Percentiles rank a stretch among this genome's conserved stretches.
Evolutionary conservation across 257 asterid species (phyloP).

Genomic region (Primulina eburnea): DNA sequence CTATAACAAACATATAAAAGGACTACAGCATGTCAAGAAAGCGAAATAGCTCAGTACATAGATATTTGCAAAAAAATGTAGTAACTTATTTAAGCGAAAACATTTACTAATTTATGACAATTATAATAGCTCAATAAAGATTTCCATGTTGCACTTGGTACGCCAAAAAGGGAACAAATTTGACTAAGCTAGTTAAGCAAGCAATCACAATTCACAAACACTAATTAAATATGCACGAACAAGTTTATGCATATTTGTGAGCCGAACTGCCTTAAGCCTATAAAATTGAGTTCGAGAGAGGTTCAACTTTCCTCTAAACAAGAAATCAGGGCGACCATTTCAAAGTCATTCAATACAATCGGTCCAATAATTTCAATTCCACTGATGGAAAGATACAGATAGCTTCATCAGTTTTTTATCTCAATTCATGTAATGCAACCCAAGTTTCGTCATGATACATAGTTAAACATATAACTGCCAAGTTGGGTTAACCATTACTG

Average conservation of each 20-base stretch:
- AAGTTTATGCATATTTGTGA: background rate
- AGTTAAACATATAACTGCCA: background rate
- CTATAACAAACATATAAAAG: conserved; percentile 13
- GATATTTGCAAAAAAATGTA: conserved; percentile 3
- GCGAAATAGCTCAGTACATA: conserved; percentile 9
- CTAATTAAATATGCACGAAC: background rate
- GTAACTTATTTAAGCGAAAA: background rate
- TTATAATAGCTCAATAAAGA: conserved; percentile 14
- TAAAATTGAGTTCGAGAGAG: background rate
- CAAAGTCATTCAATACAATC: background rate
- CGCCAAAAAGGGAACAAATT: background rate
- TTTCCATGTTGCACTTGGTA: conserved; percentile 12
- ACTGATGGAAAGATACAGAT: background rate
- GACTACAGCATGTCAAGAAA: conserved; percentile 6
- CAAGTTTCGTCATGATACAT: background rate
- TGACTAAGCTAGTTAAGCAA: background rate
- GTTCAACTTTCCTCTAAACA: background rate
- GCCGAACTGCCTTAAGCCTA: background rate
- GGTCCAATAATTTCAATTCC: background rate
- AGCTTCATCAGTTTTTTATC: background rate
- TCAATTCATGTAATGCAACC: background rate
- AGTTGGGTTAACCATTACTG: background rate
- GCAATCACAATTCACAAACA: background rate
- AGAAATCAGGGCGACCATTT: background rate
- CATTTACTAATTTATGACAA: conserved; percentile 1